These are phyloP conservation scores for Castanea crenata DNA, from an alignment of 306 rosid species.

Conservation along the genomic window DNA sequence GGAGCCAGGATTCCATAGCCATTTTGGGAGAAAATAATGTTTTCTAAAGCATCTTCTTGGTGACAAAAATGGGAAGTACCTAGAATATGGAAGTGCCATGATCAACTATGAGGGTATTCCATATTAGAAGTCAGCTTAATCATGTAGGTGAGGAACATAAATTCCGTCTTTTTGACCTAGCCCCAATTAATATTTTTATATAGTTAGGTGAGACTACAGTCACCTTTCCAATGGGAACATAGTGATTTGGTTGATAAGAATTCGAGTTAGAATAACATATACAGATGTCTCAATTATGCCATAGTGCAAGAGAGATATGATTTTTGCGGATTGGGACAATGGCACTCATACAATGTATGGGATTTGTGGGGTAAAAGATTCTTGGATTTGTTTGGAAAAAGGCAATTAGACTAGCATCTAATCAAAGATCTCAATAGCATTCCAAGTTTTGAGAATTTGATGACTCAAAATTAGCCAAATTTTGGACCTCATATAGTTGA, in stretches of 20 bases:
- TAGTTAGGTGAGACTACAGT: constrained; percentile 18
- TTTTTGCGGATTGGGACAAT: background rate
- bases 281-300: background rate
- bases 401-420: background rate
- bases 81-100: constrained; percentile 1
- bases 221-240: background rate
- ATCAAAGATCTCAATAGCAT: background rate
- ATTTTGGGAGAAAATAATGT: constrained; percentile 27
- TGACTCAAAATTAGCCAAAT: no score
- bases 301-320: background rate
- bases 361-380: background rate
- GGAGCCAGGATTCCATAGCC: constrained; percentile 33
- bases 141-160: constrained; percentile 13
- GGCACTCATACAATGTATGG: background rate
- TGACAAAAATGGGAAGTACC: constrained; percentile 19
- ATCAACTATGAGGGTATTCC: constrained; percentile 17
- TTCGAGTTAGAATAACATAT: background rate
- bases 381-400: background rate
- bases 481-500: no score
- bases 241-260: background rate
- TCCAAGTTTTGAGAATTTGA: no score
- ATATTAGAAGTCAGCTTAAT: constrained; percentile 11
- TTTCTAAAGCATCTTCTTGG: constrained; percentile 20
- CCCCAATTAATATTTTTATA: constrained; percentile 4
- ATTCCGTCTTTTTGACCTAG: constrained; percentile 23